These are phyloP conservation scores for Erodium trifolium DNA, from an alignment of 441 rosid genomes.

Conservation along the genomic window DNA sequence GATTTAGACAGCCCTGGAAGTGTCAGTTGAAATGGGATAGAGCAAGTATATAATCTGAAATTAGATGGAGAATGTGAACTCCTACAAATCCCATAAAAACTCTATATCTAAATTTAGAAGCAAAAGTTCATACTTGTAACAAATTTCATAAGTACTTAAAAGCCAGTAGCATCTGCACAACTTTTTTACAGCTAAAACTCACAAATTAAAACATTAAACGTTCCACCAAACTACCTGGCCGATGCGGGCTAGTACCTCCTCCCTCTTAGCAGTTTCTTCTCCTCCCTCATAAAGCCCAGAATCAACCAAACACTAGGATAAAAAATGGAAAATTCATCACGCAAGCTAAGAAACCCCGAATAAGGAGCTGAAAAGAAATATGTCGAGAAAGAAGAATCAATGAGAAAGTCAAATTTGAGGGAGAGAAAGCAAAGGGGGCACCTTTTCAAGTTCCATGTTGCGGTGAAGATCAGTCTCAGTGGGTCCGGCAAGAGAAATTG, in stretches of 20 bases:
- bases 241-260: slow-evolving; percentile 42
- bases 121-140: neutral
- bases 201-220: neutral
- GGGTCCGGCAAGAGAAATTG: slow-evolving; percentile 51
- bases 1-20: neutral
- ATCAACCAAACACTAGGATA: slow-evolving; percentile 39
- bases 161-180: neutral
- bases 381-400: neutral
- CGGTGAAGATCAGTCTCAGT: slow-evolving; percentile 36
- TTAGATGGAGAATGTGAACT: neutral
- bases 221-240: slow-evolving; percentile 29
- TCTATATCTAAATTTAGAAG: neutral
- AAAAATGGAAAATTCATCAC: neutral
- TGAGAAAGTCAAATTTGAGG: neutral
- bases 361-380: slow-evolving; percentile 8
- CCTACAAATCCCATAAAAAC: neutral
- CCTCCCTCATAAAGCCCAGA: slow-evolving; percentile 53
- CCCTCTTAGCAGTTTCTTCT: slow-evolving; percentile 44
- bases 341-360: neutral
- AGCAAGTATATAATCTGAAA: neutral
- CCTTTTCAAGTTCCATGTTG: slow-evolving; percentile 48
- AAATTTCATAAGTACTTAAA: too few relatives aligned
- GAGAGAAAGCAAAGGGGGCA: neutral
- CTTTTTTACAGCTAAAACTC: neutral
- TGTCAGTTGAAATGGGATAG: neutral